Evolutionary conservation across 2,329 filamentous ascomycete species (phyloP).

Genomic region (Ceratocystis variospora): DNA sequence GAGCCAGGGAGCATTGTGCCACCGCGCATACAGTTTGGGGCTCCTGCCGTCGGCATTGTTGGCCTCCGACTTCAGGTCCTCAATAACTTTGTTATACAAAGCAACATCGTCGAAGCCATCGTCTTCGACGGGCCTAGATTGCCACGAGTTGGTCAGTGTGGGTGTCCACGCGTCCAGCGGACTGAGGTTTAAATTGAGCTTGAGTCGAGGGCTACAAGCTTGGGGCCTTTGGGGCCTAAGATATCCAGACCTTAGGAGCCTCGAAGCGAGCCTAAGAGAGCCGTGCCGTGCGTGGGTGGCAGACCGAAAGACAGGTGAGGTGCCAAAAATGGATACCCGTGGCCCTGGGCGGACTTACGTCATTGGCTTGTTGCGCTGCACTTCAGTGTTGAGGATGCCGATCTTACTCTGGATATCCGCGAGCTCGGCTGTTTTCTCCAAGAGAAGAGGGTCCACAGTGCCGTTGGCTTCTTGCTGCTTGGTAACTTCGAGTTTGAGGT

Average conservation of each 20-base stretch:
- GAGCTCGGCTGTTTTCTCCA: constrained; percentile 12
- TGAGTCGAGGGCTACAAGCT: too few relatives aligned
- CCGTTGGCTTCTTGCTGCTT: constrained; percentile 22
- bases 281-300: background rate
- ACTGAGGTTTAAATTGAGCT: too few relatives aligned
- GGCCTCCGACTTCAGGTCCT: constrained; percentile 41
- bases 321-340: background rate
- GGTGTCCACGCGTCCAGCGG: background rate
- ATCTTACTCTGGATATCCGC: constrained; percentile 68
- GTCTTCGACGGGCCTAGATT: constrained; percentile 52
- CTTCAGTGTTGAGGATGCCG: constrained; percentile 78
- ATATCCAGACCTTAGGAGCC: background rate
- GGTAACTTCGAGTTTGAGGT: constrained; percentile 48
- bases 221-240: too few relatives aligned
- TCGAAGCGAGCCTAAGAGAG: background rate
- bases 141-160: constrained; percentile 14
- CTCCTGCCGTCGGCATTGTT: constrained; percentile 25
- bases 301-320: too few relatives aligned
- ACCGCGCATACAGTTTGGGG: constrained; percentile 38
- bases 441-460: background rate
- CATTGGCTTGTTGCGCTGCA: constrained; percentile 74
- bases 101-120: constrained; percentile 65
- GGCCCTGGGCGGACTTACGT: constrained; percentile 36
- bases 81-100: constrained; percentile 74
- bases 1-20: constrained; percentile 80